Percentiles rank a stretch among this genome's conserved stretches.
phyloP scores from a whole-genome alignment of 306 rosid genomes.

The Carpinus fangiana region DNA sequence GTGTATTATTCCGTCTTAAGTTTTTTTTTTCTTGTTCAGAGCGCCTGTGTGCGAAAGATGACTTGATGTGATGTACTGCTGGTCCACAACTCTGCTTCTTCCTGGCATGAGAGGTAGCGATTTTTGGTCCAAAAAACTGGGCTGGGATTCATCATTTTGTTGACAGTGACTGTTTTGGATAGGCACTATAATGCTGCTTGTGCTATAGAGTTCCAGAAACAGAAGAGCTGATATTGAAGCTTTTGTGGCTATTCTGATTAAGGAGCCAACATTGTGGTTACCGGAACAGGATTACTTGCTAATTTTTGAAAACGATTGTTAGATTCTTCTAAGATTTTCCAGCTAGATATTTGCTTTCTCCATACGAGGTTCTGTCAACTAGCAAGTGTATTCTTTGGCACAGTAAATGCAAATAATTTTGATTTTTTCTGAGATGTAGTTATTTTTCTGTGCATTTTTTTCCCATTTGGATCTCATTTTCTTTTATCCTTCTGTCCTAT shows the following conservation, averaged over 20 bases:
- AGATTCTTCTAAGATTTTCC: constrained; percentile 25
- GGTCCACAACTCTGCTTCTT: constrained; percentile 21
- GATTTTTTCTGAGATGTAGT: background rate
- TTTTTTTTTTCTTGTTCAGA: constrained; percentile 48
- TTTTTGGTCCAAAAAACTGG: constrained; percentile 13
- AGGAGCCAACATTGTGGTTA: constrained; percentile 27
- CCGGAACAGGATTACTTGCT: constrained; percentile 24
- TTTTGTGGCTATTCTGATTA: constrained; percentile 19
- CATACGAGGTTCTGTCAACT: background rate
- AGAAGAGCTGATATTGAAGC: constrained; percentile 31
- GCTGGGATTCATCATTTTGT: constrained; percentile 20
- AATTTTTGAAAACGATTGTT: constrained; percentile 27
- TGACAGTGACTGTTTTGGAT: constrained; percentile 16
- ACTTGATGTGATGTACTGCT: constrained; percentile 29
- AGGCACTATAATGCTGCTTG: constrained; percentile 6
- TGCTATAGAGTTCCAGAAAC: constrained; percentile 16
- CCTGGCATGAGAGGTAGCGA: background rate
- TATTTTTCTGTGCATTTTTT: background rate
- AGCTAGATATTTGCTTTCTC: constrained; percentile 20
- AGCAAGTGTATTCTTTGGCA: constrained; percentile 30
- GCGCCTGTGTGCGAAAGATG: constrained; percentile 79
- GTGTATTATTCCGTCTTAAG: constrained; percentile 14
- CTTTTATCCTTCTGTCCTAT: background rate
- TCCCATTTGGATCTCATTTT: background rate
- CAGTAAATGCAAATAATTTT: constrained; percentile 24